Conservation (phyloP, 345 rosid genomes). For the Geranium brycei region DNA sequence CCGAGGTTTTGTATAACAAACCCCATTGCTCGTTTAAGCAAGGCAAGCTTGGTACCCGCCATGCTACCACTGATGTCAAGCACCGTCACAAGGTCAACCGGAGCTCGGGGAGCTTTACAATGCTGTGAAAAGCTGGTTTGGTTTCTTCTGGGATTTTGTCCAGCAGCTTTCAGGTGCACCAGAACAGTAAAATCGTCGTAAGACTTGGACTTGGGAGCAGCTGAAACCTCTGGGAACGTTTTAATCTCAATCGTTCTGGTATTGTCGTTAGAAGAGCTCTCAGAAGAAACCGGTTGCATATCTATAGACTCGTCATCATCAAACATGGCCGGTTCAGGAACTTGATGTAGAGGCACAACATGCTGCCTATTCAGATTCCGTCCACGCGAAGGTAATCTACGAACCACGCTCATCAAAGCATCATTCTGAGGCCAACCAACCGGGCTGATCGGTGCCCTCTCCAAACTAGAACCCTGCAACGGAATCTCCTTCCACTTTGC, state of each 20-base stretch:
- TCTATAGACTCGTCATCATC: slow-evolving; percentile 67
- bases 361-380: slow-evolving; percentile 41
- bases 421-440: slow-evolving; percentile 39
- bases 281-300: slow-evolving; percentile 28
- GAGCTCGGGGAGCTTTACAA: slow-evolving; percentile 48
- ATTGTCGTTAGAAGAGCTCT: slow-evolving; percentile 16
- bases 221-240: slow-evolving; percentile 62
- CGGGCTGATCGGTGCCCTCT: slow-evolving; percentile 23
- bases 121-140: slow-evolving; percentile 26
- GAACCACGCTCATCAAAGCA: slow-evolving; percentile 39
- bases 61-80: slow-evolving; percentile 97
- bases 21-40: slow-evolving; percentile 96
- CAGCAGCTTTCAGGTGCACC: slow-evolving; percentile 72
- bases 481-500: slow-evolving; percentile 25
- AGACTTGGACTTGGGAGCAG: slow-evolving; percentile 33
- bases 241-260: slow-evolving; percentile 35
- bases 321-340: slow-evolving; percentile 51
- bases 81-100: slow-evolving; percentile 77
- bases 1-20: slow-evolving; percentile 95
- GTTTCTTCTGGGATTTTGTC: slow-evolving; percentile 19
- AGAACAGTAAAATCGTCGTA: slow-evolving; percentile 54
- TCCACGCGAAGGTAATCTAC: slow-evolving; percentile 42
- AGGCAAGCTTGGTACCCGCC: slow-evolving; percentile 94
- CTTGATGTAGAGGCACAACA: slow-evolving; percentile 26
- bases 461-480: slow-evolving; percentile 12